Evolutionary conservation across 805 yeast species (phyloP).

Genomic region (Pichia paraexigua): DNA sequence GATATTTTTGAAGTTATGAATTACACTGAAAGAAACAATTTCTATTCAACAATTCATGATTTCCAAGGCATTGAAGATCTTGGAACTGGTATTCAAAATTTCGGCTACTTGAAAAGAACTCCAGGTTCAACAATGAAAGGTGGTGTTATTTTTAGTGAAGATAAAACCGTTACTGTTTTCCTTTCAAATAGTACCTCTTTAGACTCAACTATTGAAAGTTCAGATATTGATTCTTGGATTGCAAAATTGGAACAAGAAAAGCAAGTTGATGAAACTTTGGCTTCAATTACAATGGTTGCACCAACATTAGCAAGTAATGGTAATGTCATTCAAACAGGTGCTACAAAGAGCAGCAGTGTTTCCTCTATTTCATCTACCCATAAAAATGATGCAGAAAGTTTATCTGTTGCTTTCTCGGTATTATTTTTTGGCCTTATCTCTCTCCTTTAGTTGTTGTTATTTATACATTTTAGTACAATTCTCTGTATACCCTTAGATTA

Average conservation of each 20-base stretch:
- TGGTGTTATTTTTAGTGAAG: constrained; percentile 60
- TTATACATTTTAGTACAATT: background rate
- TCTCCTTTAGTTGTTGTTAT: background rate
- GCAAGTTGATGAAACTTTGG: constrained; percentile 14
- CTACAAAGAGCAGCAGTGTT: background rate
- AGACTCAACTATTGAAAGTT: constrained; percentile 36
- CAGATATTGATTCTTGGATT: constrained; percentile 41
- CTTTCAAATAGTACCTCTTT: constrained; percentile 46
- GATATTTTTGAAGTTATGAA: constrained; percentile 73
- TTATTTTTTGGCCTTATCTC: background rate
- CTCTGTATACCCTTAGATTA: background rate
- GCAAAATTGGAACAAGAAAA: constrained; percentile 19
- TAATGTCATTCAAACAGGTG: background rate
- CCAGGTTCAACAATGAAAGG: constrained; percentile 48
- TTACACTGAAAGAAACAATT: constrained; percentile 43
- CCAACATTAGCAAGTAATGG: constrained; percentile 2
- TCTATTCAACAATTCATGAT: constrained; percentile 66
- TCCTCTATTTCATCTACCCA: background rate
- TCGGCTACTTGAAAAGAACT: constrained; percentile 52
- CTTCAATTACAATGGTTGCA: constrained; percentile 14
- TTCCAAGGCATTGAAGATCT: constrained; percentile 65
- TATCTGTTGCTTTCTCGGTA: background rate
- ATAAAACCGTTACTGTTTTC: constrained; percentile 56
- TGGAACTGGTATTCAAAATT: constrained; percentile 49
- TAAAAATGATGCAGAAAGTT: background rate